Conservation (phyloP, 2,329 filamentous ascomycete genomes). For the Stemphylium vesicarium region DNA sequence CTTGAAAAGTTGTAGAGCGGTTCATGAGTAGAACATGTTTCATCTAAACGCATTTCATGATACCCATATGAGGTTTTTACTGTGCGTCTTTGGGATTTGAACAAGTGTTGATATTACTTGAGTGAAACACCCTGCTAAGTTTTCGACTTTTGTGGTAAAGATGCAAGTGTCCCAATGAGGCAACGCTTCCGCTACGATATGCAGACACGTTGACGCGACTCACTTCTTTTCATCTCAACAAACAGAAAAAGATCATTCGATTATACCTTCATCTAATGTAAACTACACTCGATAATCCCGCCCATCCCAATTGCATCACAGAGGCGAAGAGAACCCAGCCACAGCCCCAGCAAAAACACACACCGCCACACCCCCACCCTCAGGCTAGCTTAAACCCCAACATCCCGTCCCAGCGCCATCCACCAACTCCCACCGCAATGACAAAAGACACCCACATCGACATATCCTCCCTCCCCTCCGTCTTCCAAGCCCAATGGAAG, state of each 20-base stretch:
- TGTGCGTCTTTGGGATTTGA: neutral
- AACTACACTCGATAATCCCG: neutral
- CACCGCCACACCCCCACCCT: neutral
- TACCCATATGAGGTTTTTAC: constrained; percentile 2
- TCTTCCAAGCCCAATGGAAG: constrained; percentile 40
- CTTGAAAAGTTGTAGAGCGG: constrained; percentile 48
- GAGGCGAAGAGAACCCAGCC: neutral
- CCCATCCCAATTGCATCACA: neutral
- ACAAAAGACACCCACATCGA: constrained; percentile 22
- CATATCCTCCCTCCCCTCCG: constrained; percentile 34
- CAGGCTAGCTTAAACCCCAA: neutral
- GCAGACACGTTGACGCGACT: neutral
- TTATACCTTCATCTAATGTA: neutral
- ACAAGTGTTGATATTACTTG: no score
- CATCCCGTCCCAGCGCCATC: neutral
- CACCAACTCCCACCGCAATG: constrained; percentile 11
- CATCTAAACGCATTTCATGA: constrained; percentile 10
- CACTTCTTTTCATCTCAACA: neutral
- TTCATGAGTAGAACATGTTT: neutral
- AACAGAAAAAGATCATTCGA: neutral
- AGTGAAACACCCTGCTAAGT: no score
- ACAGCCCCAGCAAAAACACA: neutral
- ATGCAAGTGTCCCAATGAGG: constrained; percentile 1
- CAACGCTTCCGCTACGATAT: constrained; percentile 7
- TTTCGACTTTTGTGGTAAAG: neutral